These are phyloP conservation scores for Colletotrichum lupini DNA, from an alignment of 2,329 filamentous ascomycete species.

Conservation along the genomic window DNA sequence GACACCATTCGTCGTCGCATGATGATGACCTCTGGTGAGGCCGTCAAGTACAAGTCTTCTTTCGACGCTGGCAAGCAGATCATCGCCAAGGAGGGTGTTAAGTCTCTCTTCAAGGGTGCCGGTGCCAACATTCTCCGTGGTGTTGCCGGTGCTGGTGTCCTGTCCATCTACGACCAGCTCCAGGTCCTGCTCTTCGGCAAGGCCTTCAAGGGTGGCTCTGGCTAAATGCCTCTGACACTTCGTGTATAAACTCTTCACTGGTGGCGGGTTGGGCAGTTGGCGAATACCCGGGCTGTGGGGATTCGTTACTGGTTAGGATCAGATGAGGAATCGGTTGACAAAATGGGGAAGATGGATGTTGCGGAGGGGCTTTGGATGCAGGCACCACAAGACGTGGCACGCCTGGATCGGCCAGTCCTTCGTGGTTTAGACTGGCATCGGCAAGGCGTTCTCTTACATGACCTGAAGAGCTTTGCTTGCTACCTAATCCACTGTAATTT, in stretches of 20 bases:
- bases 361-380: conserved; percentile 57
- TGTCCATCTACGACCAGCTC: conserved; percentile 99
- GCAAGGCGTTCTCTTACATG: conserved; percentile 57
- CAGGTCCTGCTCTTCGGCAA: conserved; percentile 99
- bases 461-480: conserved; percentile 54
- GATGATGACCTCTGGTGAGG: conserved; percentile 99
- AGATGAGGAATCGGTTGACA: conserved; percentile 50
- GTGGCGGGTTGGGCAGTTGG: conserved; percentile 44
- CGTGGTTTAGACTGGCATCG: conserved; percentile 62
- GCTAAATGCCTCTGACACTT: conserved; percentile 54
- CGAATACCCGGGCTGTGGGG: conserved; percentile 48
- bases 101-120: conserved; percentile 99
- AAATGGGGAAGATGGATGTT: conserved; percentile 60
- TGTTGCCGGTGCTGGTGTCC: conserved; percentile 99
- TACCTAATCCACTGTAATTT: conserved; percentile 71
- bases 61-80: conserved; percentile 97
- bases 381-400: conserved; percentile 46
- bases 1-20: conserved; percentile 99
- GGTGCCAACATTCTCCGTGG: conserved; percentile 99
- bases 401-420: conserved; percentile 51
- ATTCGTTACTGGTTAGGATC: conserved; percentile 38
- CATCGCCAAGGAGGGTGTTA: conserved; percentile 95
- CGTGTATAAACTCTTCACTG: conserved; percentile 54
- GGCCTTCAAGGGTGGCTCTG: conserved; percentile 85
- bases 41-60: conserved; percentile 99